Conservation (phyloP, 2,329 filamentous ascomycete species). For the Didymellaceae sp. region DNA sequence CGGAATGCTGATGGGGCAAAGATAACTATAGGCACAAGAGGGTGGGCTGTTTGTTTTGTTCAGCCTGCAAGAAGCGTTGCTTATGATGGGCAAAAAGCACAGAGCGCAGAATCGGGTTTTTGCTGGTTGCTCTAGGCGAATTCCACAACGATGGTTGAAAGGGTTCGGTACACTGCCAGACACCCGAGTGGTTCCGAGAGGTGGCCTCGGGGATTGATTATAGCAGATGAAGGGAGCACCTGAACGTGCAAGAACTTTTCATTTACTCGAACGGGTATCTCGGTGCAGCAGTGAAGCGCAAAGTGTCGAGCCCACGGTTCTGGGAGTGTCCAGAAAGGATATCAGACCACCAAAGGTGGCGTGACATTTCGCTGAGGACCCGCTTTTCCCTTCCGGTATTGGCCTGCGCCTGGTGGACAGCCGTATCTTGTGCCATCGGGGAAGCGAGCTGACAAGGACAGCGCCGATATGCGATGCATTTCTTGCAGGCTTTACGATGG, state of each 20-base stretch:
- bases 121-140: conserved; percentile 18
- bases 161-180: conserved; percentile 8
- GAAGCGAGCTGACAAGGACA: conserved; percentile 6
- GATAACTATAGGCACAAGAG: conserved; percentile 5
- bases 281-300: conserved; percentile 25
- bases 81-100: conserved; percentile 31
- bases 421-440: conserved; percentile 4
- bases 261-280: conserved; percentile 25
- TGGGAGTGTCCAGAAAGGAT: conserved; percentile 17
- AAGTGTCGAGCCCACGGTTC: conserved; percentile 14
- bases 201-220: conserved; percentile 20
- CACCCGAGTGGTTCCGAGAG: conserved; percentile 16
- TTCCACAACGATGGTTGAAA: conserved; percentile 11
- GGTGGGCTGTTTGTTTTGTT: conserved; percentile 4
- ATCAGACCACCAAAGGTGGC: conserved; percentile 47
- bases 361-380: conserved; percentile 36
- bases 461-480: conserved; percentile 3
- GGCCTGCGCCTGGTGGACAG: conserved; percentile 11
- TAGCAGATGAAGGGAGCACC: conserved; percentile 19
- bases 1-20: not conserved
- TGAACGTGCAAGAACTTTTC: conserved; percentile 17
- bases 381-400: conserved; percentile 19
- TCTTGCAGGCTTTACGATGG: conserved; percentile 1
- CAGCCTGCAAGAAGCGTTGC: conserved; percentile 19
- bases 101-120: conserved; percentile 23